phyloP scores from a whole-genome alignment of 306 rosid species.

The Pyrus bretschneideri region DNA sequence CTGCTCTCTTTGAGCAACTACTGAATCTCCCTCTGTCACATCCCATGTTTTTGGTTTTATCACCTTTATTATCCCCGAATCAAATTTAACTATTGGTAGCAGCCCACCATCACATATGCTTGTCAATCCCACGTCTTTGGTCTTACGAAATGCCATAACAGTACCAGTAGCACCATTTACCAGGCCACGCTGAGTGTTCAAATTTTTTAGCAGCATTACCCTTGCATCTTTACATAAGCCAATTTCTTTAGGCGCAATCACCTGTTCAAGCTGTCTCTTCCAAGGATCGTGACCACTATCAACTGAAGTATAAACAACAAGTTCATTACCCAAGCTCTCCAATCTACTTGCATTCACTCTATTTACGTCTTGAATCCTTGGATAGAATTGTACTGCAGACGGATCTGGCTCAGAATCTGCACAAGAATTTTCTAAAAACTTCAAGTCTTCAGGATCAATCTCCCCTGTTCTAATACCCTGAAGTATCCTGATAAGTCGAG shows the following conservation, averaged over 20 bases:
- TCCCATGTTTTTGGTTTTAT: constrained; percentile 34
- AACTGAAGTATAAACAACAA: constrained; percentile 26
- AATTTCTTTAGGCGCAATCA: constrained; percentile 29
- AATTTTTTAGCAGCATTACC: constrained; percentile 51
- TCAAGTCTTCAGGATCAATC: constrained; percentile 15
- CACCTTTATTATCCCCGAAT: constrained; percentile 24
- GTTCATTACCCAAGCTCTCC: constrained; percentile 23
- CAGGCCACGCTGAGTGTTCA: constrained; percentile 23
- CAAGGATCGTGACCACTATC: constrained; percentile 24
- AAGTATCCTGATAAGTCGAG: constrained; percentile 35
- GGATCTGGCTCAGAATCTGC: constrained; percentile 19
- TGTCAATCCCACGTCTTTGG: background rate
- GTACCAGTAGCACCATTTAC: constrained; percentile 60
- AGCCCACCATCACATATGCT: constrained; percentile 12
- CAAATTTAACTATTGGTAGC: constrained; percentile 42
- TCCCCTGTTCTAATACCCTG: constrained; percentile 48
- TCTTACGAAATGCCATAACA: constrained; percentile 20
- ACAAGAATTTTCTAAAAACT: constrained; percentile 24
- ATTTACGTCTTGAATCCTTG: constrained; percentile 31
- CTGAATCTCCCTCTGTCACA: constrained; percentile 24
- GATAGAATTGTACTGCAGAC: constrained; percentile 38
- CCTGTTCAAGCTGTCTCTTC: constrained; percentile 30
- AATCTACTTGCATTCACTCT: constrained; percentile 38
- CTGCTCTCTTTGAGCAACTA: constrained; percentile 43
- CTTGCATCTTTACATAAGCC: constrained; percentile 43